Conservation (phyloP, 371 early-diverging fungal species). For the Catenaria anguillulae region DNA sequence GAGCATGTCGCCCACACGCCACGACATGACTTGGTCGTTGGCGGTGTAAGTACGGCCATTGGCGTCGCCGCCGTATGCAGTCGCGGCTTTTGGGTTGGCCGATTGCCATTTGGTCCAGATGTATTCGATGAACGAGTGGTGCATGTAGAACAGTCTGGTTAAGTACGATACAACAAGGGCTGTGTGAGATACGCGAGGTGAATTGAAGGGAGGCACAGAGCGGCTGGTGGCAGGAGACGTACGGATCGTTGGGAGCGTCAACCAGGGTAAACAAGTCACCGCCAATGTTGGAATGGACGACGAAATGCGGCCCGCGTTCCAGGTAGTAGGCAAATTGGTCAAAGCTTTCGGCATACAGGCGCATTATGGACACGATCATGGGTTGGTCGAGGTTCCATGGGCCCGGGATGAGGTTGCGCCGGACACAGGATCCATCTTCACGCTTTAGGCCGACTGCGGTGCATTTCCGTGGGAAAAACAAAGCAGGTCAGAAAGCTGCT, state of each 20-base stretch:
- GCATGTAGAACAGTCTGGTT: neutral
- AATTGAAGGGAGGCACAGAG: too few relatives aligned
- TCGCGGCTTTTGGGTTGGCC: neutral
- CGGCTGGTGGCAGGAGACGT: too few relatives aligned
- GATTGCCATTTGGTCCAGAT: neutral
- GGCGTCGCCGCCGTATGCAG: neutral
- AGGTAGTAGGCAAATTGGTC: neutral
- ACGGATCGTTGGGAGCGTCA: neutral
- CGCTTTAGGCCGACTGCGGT: neutral
- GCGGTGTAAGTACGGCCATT: neutral
- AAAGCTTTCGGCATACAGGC: neutral
- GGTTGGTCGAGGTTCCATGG: neutral
- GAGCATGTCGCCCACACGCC: neutral
- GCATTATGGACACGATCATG: neutral
- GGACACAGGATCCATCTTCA: neutral
- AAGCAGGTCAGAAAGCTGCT: too few relatives aligned
- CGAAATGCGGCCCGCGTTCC: neutral
- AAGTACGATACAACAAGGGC: too few relatives aligned
- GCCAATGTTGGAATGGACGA: slow-evolving; percentile 2
- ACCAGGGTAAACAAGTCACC: neutral
- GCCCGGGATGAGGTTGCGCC: neutral
- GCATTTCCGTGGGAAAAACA: too few relatives aligned
- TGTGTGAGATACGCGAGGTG: too few relatives aligned
- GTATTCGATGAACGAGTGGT: neutral
- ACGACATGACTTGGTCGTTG: neutral